Conservation (phyloP, 495 filamentous ascomycete genomes). For the Podospora conica region DNA sequence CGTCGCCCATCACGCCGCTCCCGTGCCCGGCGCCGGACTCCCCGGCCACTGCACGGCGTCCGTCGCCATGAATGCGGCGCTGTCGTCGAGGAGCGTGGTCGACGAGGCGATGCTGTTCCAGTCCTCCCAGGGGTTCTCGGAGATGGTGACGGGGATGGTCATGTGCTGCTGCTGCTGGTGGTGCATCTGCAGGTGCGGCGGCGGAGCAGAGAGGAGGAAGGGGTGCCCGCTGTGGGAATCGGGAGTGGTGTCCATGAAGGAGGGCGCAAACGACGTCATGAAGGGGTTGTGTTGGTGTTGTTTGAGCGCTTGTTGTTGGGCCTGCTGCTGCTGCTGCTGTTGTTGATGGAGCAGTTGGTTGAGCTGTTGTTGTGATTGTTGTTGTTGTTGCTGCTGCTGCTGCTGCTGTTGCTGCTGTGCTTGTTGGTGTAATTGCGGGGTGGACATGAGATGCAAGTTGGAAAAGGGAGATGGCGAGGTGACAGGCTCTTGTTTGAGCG, state of each 20-base stretch:
- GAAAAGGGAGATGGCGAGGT: constrained; percentile 6
- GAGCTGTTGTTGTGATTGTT: constrained; percentile 7
- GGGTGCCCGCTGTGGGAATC: neutral
- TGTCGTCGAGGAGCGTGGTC: constrained; percentile 25
- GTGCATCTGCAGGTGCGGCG: constrained; percentile 10
- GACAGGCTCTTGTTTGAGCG: constrained; percentile 20
- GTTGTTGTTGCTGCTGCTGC: constrained; percentile 2
- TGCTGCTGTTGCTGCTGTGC: constrained; percentile 7
- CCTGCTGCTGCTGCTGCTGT: constrained; percentile 4
- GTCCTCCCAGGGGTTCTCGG: constrained; percentile 20
- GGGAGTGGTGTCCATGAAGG: constrained; percentile 8
- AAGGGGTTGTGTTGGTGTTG: constrained; percentile 11
- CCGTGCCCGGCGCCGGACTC: neutral
- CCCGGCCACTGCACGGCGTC: neutral
- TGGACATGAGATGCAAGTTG: constrained; percentile 3
- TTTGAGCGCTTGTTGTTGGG: neutral
- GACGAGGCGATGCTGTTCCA: constrained; percentile 24
- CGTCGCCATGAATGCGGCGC: neutral
- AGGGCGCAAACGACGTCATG: constrained; percentile 2
- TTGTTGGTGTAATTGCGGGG: neutral
- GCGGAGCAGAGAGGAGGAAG: constrained; percentile 20
- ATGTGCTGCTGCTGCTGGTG: constrained; percentile 5
- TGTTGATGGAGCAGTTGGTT: constrained; percentile 3
- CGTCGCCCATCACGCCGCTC: neutral
- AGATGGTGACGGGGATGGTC: neutral